These are phyloP conservation scores for Sporopachydermia quercuum DNA, from an alignment of 805 yeast species.

Conservation along the genomic window DNA sequence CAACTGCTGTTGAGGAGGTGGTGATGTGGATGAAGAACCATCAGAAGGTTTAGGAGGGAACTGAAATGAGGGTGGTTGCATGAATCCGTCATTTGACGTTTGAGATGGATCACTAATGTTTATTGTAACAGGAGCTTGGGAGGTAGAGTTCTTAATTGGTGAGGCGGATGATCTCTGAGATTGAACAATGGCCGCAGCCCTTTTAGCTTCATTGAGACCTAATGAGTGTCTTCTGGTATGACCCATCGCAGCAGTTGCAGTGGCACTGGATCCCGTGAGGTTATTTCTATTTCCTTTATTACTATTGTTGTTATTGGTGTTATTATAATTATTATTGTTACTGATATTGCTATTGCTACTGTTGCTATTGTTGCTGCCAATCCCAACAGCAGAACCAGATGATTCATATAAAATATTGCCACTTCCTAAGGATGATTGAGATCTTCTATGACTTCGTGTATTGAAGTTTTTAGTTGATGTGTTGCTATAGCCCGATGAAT, in stretches of 20 bases:
- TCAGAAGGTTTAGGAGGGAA: slow-evolving; percentile 32
- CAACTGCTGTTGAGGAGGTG: slow-evolving; percentile 6
- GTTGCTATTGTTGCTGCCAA: slow-evolving; percentile 5
- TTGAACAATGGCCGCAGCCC: slow-evolving; percentile 89
- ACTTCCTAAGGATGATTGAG: slow-evolving; percentile 16
- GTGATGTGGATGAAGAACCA: slow-evolving; percentile 5
- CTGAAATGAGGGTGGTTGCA: slow-evolving; percentile 28
- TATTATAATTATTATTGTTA: background rate
- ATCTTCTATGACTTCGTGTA: slow-evolving; percentile 17
- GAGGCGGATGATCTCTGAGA: slow-evolving; percentile 37
- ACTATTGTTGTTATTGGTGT: background rate
- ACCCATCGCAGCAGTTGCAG: slow-evolving; percentile 39
- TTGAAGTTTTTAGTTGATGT: background rate
- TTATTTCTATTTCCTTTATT: background rate
- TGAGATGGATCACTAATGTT: slow-evolving; percentile 18
- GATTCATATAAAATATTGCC: slow-evolving; percentile 6
- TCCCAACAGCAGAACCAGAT: slow-evolving; percentile 6
- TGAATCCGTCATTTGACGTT: background rate
- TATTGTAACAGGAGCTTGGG: slow-evolving; percentile 4
- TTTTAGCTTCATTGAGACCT: slow-evolving; percentile 83
- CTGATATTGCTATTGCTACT: slow-evolving; percentile 1
- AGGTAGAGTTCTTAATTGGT: slow-evolving; percentile 6
- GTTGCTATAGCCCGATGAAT: too few species aligned
- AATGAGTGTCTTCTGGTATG: slow-evolving; percentile 86
- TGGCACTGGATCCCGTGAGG: slow-evolving; percentile 5